phyloP scores from a whole-genome alignment of 176 grass and related monocot species.

The Oryza nivara region DNA sequence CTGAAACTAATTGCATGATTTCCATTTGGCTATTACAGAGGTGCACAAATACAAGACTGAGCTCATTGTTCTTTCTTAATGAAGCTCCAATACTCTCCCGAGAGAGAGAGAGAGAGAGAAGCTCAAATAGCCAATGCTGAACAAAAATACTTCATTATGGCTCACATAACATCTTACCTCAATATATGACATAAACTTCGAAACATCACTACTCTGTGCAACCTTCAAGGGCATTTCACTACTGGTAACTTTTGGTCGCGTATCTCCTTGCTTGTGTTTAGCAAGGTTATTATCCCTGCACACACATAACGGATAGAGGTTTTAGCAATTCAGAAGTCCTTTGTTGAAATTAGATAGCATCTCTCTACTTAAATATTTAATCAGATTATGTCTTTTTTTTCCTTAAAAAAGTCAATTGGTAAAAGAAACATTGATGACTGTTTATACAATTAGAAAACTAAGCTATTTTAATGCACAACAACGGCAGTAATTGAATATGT shows the following conservation, averaged over 20 bases:
- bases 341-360: neutral
- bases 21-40: neutral
- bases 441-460: conserved; percentile 21
- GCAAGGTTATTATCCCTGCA: conserved; percentile 45
- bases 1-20: neutral
- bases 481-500: neutral
- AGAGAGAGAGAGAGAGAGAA: neutral
- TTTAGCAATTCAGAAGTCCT: conserved; percentile 3
- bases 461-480: neutral
- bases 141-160: neutral
- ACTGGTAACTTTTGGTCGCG: conserved; percentile 14
- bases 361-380: neutral
- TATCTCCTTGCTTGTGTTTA: conserved; percentile 46
- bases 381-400: neutral
- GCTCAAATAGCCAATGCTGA: neutral
- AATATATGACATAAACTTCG: conserved; percentile 73
- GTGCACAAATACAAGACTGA: neutral
- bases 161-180: conserved; percentile 46
- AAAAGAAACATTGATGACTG: neutral
- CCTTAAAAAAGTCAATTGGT: neutral
- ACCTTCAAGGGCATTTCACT: conserved; percentile 24
- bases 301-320: conserved; percentile 24
- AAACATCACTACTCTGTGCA: conserved; percentile 40
- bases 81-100: neutral
- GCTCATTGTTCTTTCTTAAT: conserved; percentile 2